Percentiles rank a stretch among this genome's conserved stretches.
Evolutionary conservation across 1,284 basidiomycete species (phyloP).

Genomic region (Afroboletus lepidellus): DNA sequence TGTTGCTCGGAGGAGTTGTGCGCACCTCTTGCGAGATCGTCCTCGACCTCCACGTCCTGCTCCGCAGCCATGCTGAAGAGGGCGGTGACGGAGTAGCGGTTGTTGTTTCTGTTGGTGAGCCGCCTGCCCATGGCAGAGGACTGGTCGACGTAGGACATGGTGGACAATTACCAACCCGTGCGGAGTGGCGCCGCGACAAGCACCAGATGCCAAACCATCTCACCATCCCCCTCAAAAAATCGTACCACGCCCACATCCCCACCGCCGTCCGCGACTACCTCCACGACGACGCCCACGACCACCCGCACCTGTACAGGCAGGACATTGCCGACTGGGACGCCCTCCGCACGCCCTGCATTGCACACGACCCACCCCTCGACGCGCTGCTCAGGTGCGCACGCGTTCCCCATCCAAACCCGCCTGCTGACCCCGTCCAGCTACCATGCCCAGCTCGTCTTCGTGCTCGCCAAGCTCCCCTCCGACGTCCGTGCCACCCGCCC

Average conservation of each 20-base stretch:
- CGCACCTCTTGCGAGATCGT: conserved; percentile 92
- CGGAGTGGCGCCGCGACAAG: conserved; percentile 13
- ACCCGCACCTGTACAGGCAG: conserved; percentile 78
- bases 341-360: conserved; percentile 64
- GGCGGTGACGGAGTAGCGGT: conserved; percentile 94
- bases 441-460: conserved; percentile 82
- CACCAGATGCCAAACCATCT: conserved; percentile 75
- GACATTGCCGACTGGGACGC: conserved; percentile 75
- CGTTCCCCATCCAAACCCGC: neutral
- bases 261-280: conserved; percentile 69
- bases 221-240: conserved; percentile 74
- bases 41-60: conserved; percentile 97
- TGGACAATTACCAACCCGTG: conserved; percentile 12
- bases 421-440: conserved; percentile 56
- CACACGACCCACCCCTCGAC: conserved; percentile 58
- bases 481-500: conserved; percentile 46
- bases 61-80: conserved; percentile 98
- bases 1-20: no score
- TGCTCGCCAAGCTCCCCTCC: conserved; percentile 69
- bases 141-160: conserved; percentile 67
- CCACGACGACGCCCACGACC: conserved; percentile 56
- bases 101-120: conserved; percentile 88
- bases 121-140: conserved; percentile 67
- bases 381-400: conserved; percentile 44
- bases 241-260: conserved; percentile 58